Conservation (phyloP, 306 rosid species). For the Rubus idaeus region DNA sequence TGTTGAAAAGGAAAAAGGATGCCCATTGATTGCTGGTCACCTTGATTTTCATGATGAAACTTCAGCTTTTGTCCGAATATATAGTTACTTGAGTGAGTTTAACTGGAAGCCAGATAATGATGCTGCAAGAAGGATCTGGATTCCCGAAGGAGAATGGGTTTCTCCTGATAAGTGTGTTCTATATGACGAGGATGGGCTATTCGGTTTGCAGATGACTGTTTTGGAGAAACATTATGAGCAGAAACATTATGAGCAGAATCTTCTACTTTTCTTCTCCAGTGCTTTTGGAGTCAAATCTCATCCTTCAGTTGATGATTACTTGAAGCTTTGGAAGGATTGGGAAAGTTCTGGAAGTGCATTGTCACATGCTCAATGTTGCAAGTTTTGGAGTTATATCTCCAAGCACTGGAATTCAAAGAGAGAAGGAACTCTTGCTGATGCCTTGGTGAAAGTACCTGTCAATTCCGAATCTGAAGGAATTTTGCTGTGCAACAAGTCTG, state of each 20-base stretch:
- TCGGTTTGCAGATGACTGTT: slow-evolving; percentile 42
- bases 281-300: slow-evolving; percentile 38
- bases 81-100: slow-evolving; percentile 39
- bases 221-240: slow-evolving; percentile 38
- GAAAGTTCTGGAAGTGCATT: slow-evolving; percentile 39
- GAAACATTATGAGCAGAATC: slow-evolving; percentile 26
- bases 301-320: slow-evolving; percentile 58
- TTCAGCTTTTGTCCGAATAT: slow-evolving; percentile 38
- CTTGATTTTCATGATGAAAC: slow-evolving; percentile 36
- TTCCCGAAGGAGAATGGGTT: slow-evolving; percentile 47
- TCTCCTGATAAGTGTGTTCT: slow-evolving; percentile 48
- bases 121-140: slow-evolving; percentile 52
- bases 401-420: slow-evolving; percentile 31
- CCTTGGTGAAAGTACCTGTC: slow-evolving; percentile 56
- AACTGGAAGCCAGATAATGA: slow-evolving; percentile 48
- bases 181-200: slow-evolving; percentile 53
- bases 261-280: slow-evolving; percentile 43
- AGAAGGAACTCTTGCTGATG: slow-evolving; percentile 32
- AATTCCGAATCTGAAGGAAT: slow-evolving; percentile 33
- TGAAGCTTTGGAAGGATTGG: slow-evolving; percentile 66
- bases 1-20: slow-evolving; percentile 37
- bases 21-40: slow-evolving; percentile 44
- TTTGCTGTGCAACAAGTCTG: slow-evolving; percentile 40
- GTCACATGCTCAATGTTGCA: slow-evolving; percentile 48
- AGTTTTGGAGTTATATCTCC: slow-evolving; percentile 57